Percentiles rank a stretch among this genome's conserved stretches.
phyloP scores from a whole-genome alignment of 2,329 filamentous ascomycete genomes.

The Fusarium acutatum region DNA sequence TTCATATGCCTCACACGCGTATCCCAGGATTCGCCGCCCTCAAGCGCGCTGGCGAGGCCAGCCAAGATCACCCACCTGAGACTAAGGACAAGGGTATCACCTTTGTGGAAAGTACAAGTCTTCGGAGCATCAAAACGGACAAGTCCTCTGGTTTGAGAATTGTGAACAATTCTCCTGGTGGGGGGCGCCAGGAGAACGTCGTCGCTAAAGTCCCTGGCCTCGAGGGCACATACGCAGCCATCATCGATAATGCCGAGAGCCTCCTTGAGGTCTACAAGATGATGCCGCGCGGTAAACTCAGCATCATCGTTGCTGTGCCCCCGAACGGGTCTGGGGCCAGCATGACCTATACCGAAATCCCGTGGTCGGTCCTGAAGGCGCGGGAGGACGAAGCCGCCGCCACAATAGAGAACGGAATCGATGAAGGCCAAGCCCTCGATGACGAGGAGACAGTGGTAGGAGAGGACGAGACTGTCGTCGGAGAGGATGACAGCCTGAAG shows the following conservation, averaged over 20 bases:
- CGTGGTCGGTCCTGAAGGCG: neutral
- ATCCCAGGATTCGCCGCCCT: neutral
- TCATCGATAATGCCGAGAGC: fast-evolving
- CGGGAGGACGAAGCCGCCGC: neutral
- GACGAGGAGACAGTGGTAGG: neutral
- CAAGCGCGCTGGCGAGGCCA: neutral
- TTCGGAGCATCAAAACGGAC: neutral
- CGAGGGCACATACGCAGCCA: fast-evolving
- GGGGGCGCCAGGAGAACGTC: neutral
- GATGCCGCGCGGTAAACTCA: fast-evolving
- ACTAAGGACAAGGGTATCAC: neutral
- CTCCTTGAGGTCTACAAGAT: fast-evolving
- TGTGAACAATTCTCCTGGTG: neutral
- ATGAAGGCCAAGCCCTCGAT: fast-evolving
- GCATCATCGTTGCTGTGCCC: fast-evolving
- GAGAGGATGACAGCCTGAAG: fast-evolving
- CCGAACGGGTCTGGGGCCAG: neutral
- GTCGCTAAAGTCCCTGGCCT: neutral
- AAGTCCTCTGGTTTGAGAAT: neutral
- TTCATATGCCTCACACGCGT: neutral
- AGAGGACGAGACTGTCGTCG: neutral
- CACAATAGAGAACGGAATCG: neutral
- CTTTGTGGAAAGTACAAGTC: neutral
- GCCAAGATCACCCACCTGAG: neutral
- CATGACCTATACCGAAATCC: fast-evolving